Base-by-base conservation (phyloP, 352 stramenopile genomes). In the Phytophthora sp. region DNA sequence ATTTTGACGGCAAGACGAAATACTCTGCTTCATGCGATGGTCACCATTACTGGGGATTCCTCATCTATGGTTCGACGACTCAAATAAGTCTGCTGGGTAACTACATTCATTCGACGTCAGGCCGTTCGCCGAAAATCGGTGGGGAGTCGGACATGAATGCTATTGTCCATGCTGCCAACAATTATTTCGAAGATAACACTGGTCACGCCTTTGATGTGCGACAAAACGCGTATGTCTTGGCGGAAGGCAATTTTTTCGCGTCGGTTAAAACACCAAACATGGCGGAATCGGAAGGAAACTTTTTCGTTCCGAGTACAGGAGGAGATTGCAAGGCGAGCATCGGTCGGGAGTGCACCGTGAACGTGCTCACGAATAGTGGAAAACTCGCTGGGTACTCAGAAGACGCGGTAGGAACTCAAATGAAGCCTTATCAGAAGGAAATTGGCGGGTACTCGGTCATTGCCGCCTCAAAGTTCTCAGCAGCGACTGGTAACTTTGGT, bases 231-330 rank as follows among this genome's bases (percentile, higher is more conserved):
- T 56, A 56, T 16, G 47, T 56, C 12, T 18, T 56, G 6, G 29
- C 47, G 15, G 47, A 56, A 13, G 47, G 47, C 18, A 56, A 56
- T 30, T 56, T 45, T 30, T 56, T 56, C 30, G 8, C 29, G 3
- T 56, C 47, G 7, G 47, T 56, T 18, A 56, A 56, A 18, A 13
- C 38, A 23, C 52, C 52, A 4, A 62, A 62, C 42, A 13, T 39
- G 3, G 42, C 53, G 18, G 54, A 62, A 12, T 3, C 21, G 2
- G 36, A 3, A 1, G 55, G 55, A 20, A 63, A 63, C 38, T 46
- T 38, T 15, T 67, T 69, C 23, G 57, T 61, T 0, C n/a, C 65
- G 2, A 65, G 67, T 29, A 42, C 44, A 27, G 54, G 41, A 21
- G 30, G 36, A 8, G 47, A 58, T 53, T 55, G 57, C 41, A 52